These are phyloP conservation scores for Xylaria grammica DNA, from an alignment of 495 filamentous ascomycete species.

Conservation along the genomic window DNA sequence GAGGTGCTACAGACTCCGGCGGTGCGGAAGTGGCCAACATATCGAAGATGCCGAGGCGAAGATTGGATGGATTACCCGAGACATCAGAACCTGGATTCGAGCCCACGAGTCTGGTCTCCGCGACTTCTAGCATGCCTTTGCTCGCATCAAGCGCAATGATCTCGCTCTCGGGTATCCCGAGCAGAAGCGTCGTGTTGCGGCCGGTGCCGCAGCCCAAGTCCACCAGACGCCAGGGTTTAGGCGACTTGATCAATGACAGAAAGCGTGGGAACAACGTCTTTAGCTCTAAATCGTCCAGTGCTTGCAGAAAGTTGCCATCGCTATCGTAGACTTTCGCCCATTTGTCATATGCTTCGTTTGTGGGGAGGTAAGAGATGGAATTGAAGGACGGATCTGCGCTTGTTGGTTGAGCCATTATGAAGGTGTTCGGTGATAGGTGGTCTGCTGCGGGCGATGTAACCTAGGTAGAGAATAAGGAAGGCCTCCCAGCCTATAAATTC, in stretches of 20 bases:
- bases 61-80: constrained; percentile 9
- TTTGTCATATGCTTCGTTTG: constrained; percentile 41
- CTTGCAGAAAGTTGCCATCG: constrained; percentile 76
- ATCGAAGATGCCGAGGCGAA: constrained; percentile 44
- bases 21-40: constrained; percentile 39
- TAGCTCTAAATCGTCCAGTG: constrained; percentile 67
- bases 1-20: constrained; percentile 15
- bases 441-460: too few relatives aligned
- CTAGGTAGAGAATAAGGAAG: too few relatives aligned
- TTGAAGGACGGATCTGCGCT: constrained; percentile 17
- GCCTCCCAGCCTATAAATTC: too few relatives aligned
- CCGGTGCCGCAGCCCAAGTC: constrained; percentile 76
- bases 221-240: constrained; percentile 49
- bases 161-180: constrained; percentile 35
- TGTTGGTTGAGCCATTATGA: constrained; percentile 7
- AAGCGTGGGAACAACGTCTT: constrained; percentile 59
- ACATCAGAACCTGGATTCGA: not conserved
- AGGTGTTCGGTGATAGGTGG: too few relatives aligned
- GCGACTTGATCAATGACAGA: constrained; percentile 40
- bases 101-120: constrained; percentile 41
- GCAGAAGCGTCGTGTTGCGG: constrained; percentile 66
- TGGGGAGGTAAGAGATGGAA: constrained; percentile 33
- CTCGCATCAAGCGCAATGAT: constrained; percentile 47
- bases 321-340: constrained; percentile 63
- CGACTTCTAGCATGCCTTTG: constrained; percentile 60